Base-by-base conservation (phyloP, 73 alveolate genomes). In the Paramecium caudatum region DNA sequence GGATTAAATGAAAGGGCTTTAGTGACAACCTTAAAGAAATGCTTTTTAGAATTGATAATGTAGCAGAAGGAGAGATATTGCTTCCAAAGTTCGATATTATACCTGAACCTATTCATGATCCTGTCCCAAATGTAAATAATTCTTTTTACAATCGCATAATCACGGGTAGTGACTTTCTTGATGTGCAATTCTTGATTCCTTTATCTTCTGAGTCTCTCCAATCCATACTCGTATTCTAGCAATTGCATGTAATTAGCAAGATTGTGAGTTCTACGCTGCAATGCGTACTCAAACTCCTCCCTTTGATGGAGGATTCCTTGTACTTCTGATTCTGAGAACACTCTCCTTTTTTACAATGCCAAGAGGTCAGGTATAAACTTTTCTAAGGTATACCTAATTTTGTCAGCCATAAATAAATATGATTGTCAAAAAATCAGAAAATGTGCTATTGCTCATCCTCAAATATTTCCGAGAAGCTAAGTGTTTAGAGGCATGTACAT, bases 371-470 rank as follows among this genome's bases (percentile, higher is more conserved):
- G 93, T n/a, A 86, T 16, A 70, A 62, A 46, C 41, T 61, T 78
- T 86, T 86, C 93, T 5, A 86, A 37, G 36, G 61, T 45, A 32
- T 62, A 61, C 78, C 93, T 86, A 62, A 86, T 86, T 62, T 86
- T 86, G 68, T 86, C 93, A 86, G 87, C 87, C 93, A 86, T 86
- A 63, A 74, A 74, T 65, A 32, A 65, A 65, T 65, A 65, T 65
- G 80, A 23, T 55, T 3, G 45, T 43, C 9, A 55, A 55, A 55
- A 19, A 23, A 55, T 55, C 80, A 23, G 80, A 55, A 55, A 55
- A 55, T 55, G 12, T 27, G 9, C 43, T 55, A 1, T 43, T 55
- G 9, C 23, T 55, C 9, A 55, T 55, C 30, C 30, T 55, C 10
- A 55, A 43, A 21, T 55, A 21, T 55, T 55, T 55, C n/a, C 80